Percentiles rank a stretch among this genome's conserved stretches.
Conservation (phyloP, 169 alveolate species). For the Sarcocystis neurona region DNA sequence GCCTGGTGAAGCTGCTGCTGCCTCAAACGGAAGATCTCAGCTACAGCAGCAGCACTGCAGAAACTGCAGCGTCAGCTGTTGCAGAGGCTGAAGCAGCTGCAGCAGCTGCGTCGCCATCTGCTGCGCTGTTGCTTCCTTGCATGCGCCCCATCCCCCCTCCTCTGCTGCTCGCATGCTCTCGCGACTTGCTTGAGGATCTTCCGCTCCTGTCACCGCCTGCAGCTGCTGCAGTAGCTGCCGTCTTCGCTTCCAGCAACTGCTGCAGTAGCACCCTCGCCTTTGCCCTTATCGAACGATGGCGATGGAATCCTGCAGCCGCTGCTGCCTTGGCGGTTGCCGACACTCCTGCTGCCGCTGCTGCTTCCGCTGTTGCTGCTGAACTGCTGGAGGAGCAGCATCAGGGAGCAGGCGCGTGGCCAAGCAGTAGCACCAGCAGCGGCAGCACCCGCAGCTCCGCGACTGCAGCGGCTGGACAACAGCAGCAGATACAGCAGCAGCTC, state of each 20-base stretch:
- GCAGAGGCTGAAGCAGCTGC: no score
- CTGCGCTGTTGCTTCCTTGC: not conserved
- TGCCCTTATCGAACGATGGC: conserved; percentile 8
- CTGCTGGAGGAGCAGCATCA: no score
- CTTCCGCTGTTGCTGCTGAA: no score
- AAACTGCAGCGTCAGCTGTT: no score
- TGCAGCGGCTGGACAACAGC: no score
- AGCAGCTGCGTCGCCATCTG: not conserved
- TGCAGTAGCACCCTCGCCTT: not conserved
- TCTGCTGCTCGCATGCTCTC: not conserved
- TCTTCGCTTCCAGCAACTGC: conserved; percentile 19
- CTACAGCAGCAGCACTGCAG: no score
- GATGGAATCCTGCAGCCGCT: not conserved
- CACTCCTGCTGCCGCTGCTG: no score
- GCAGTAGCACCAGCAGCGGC: not conserved
- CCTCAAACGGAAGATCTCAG: no score
- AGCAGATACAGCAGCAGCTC: not conserved
- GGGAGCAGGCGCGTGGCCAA: not conserved
- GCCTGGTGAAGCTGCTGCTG: no score
- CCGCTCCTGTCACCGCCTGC: conserved; percentile 9
- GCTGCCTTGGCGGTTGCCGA: no score
- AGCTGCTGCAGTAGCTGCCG: conserved; percentile 1
- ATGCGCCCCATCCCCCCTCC: not conserved
- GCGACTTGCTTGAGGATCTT: conserved; percentile 1
- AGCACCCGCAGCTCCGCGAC: not conserved